Evolutionary conservation across 1,284 basidiomycete species (phyloP).

Genomic region (Bjerkandera adusta): DNA sequence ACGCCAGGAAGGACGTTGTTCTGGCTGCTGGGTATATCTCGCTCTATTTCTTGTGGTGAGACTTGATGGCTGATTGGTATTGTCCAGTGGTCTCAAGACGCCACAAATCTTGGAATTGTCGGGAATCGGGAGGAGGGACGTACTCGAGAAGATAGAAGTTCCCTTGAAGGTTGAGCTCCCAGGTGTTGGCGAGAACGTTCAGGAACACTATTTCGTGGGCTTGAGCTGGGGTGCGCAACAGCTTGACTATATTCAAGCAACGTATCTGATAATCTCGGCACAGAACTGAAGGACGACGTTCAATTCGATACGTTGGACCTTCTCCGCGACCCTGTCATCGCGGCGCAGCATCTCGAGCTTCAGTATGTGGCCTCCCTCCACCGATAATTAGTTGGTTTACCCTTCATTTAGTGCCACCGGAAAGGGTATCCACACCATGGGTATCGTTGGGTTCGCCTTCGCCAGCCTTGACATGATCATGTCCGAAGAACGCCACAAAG

Average conservation of each 20-base stretch:
- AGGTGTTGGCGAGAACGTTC: slow-evolving; percentile 46
- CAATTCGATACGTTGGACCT: slow-evolving; percentile 26
- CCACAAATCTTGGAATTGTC: slow-evolving; percentile 46
- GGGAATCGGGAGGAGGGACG: slow-evolving; percentile 38
- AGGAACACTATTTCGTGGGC: slow-evolving; percentile 36
- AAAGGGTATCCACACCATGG: slow-evolving; percentile 23
- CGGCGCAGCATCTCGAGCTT: slow-evolving; percentile 25
- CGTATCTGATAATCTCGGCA: not conserved
- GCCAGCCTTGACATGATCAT: slow-evolving; percentile 20
- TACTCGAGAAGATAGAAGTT: slow-evolving; percentile 36
- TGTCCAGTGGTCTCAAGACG: slow-evolving; percentile 31
- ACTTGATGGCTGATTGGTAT: not conserved
- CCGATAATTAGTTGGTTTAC: not conserved
- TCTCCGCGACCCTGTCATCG: slow-evolving; percentile 24
- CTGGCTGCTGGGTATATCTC: slow-evolving; percentile 31
- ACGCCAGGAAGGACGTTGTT: slow-evolving; percentile 32
- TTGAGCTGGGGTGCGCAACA: slow-evolving; percentile 20
- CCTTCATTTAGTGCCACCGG: slow-evolving; percentile 15
- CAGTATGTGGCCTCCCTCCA: slow-evolving; percentile 21
- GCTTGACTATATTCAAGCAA: not conserved
- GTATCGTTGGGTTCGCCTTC: slow-evolving; percentile 22
- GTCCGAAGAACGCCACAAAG: slow-evolving; percentile 9
- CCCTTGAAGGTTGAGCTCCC: slow-evolving; percentile 34
- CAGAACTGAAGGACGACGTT: slow-evolving; percentile 26
- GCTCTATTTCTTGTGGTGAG: not conserved